A percentile compares a stretch with the other conserved stretches of the same genome.
phyloP scores from a whole-genome alignment of 352 stramenopile genomes.

The Stephanocyclus meneghinianus region DNA sequence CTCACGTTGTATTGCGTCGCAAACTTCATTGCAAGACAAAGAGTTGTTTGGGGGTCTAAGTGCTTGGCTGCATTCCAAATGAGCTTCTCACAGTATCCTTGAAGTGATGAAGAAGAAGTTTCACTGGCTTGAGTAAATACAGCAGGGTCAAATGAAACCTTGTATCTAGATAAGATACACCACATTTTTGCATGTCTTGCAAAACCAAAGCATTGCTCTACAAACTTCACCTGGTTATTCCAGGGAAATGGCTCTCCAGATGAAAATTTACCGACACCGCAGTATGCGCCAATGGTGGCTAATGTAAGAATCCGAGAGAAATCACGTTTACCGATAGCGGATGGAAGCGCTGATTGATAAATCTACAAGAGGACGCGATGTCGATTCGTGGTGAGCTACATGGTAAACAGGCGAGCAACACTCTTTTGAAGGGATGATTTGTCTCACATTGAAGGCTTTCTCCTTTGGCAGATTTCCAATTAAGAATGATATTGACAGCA shows the following conservation, averaged over 20 bases:
- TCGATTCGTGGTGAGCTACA: neutral
- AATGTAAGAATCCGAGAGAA: constrained; percentile 68
- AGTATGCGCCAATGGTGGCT: constrained; percentile 68
- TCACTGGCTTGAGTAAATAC: constrained; percentile 42
- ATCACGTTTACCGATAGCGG: constrained; percentile 72
- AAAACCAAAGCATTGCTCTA: constrained; percentile 69
- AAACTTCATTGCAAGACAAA: constrained; percentile 54
- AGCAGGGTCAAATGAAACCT: constrained; percentile 70
- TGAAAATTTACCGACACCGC: constrained; percentile 37
- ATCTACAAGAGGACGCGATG: constrained; percentile 29
- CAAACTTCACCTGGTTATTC: constrained; percentile 73
- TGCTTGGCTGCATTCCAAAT: constrained; percentile 50
- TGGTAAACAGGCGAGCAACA: neutral
- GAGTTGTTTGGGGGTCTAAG: constrained; percentile 17
- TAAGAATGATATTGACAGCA: constrained; percentile 72
- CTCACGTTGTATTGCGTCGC: constrained; percentile 49
- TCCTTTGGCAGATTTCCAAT: constrained; percentile 70
- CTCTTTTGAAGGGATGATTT: neutral
- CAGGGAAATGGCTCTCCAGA: constrained; percentile 57
- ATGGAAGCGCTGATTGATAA: constrained; percentile 63
- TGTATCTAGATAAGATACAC: constrained; percentile 55
- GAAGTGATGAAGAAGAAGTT: constrained; percentile 28
- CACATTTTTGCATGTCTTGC: constrained; percentile 68
- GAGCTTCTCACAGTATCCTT: constrained; percentile 49
- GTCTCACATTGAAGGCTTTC: constrained; percentile 71